Evolutionary conservation across 495 filamentous ascomycete genomes (phyloP).

Genomic region (Terfezia boudieri): DNA sequence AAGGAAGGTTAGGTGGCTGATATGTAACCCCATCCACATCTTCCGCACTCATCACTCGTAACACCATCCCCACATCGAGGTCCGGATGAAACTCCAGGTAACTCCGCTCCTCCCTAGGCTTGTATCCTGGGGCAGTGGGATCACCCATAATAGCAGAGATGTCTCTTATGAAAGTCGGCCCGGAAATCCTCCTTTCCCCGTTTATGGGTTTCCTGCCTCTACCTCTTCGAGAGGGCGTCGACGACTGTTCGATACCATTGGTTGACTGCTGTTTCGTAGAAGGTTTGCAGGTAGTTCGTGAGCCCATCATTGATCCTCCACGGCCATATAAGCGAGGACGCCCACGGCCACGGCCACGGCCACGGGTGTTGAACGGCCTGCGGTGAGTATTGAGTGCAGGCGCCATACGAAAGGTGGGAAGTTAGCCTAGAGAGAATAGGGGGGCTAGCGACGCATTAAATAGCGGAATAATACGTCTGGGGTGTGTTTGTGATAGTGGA

Average conservation of each 20-base stretch:
- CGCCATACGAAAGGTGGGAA: background rate
- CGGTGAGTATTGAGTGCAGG: background rate
- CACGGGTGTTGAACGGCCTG: background rate
- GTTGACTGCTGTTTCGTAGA: no score
- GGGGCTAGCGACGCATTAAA: background rate
- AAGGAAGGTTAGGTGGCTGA: background rate
- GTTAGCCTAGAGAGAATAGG: background rate
- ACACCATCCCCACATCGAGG: slow-evolving; percentile 59
- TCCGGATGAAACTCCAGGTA: slow-evolving; percentile 97
- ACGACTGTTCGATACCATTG: background rate
- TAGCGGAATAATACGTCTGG: no score
- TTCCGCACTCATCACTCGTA: slow-evolving; percentile 54
- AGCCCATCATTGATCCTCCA: background rate
- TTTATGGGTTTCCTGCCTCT: background rate
- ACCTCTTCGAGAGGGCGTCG: background rate
- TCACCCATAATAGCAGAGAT: background rate
- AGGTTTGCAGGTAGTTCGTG: no score
- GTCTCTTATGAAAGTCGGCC: background rate
- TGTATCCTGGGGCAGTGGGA: slow-evolving; percentile 29
- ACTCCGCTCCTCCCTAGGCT: slow-evolving; percentile 82
- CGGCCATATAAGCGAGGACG: background rate
- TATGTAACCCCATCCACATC: slow-evolving; percentile 46
- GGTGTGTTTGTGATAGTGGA: no score
- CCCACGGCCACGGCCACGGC: background rate
- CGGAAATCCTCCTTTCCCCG: background rate